phyloP scores from a whole-genome alignment of 2,329 filamentous ascomycete species.

The Pyricularia pennisetigena region DNA sequence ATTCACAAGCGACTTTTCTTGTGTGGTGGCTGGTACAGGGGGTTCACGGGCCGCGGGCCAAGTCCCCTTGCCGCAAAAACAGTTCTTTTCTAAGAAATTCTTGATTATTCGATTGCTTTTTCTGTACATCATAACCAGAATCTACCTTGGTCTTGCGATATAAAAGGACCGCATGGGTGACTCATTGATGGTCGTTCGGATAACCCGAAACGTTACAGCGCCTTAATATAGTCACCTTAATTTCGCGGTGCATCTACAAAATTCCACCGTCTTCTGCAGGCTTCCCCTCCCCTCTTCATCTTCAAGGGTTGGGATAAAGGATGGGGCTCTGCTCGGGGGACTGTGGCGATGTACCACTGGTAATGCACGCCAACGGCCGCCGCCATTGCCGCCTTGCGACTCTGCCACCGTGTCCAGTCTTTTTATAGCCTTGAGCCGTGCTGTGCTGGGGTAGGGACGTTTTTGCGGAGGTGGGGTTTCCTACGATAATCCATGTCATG shows the following conservation, averaged over 20 bases:
- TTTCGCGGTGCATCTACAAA: neutral
- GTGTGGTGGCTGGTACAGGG: neutral
- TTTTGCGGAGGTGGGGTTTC: slow-evolving; percentile 3
- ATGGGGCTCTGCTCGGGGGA: neutral
- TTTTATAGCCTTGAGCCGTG: slow-evolving; percentile 1
- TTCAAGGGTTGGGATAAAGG: neutral
- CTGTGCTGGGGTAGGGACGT: neutral
- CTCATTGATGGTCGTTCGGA: neutral
- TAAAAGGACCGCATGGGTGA: neutral
- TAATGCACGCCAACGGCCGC: neutral
- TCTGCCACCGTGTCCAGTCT: slow-evolving; percentile 18
- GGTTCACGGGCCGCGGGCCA: neutral
- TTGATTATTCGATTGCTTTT: no score
- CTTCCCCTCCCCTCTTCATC: neutral
- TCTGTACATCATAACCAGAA: no score
- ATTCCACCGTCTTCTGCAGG: neutral
- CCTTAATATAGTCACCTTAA: neutral
- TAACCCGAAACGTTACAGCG: neutral
- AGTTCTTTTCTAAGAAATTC: no score
- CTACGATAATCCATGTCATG: neutral
- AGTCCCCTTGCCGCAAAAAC: neutral
- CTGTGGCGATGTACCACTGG: neutral
- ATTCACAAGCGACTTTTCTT: neutral
- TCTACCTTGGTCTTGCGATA: neutral
- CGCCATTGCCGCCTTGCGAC: slow-evolving; percentile 4